Percentiles rank a stretch among this genome's conserved stretches.
Conservation (phyloP, 495 filamentous ascomycete genomes). For the Mytilinidion resinicola region DNA sequence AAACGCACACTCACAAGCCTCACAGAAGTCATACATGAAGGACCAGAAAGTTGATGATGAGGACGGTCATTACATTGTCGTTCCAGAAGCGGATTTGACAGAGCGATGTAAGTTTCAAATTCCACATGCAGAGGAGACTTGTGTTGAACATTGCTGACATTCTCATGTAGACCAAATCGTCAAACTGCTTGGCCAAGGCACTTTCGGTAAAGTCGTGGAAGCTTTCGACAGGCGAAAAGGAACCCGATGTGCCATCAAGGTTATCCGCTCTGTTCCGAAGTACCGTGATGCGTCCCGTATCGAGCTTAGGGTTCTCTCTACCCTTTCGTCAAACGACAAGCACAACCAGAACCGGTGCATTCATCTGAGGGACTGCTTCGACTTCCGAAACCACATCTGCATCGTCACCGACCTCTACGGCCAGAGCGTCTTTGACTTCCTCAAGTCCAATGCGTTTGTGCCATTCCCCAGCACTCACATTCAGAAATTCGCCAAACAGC, state of each 20-base stretch:
- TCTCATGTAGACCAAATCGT: slow-evolving; percentile 66
- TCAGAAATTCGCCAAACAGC: slow-evolving; percentile 88
- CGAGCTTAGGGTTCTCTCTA: slow-evolving; percentile 86
- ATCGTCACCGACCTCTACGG: slow-evolving; percentile 96
- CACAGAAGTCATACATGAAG: slow-evolving; percentile 41
- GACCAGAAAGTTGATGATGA: slow-evolving; percentile 79
- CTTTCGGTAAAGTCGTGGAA: slow-evolving; percentile 96
- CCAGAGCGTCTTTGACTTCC: slow-evolving; percentile 96
- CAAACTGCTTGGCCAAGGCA: slow-evolving; percentile 88
- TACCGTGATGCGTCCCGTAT: slow-evolving; percentile 97
- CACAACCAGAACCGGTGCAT: slow-evolving; percentile 95
- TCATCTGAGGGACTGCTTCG: slow-evolving; percentile 93
- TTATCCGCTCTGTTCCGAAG: slow-evolving; percentile 96
- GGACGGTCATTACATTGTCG: slow-evolving; percentile 92
- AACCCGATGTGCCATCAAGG: slow-evolving; percentile 86
- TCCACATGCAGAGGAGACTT: not conserved
- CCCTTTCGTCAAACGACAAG: slow-evolving; percentile 80
- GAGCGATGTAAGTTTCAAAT: slow-evolving; percentile 67
- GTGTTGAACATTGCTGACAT: not conserved
- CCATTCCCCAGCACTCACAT: slow-evolving; percentile 99
- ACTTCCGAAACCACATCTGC: slow-evolving; percentile 96
- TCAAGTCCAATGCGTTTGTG: slow-evolving; percentile 89
- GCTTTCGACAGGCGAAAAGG: slow-evolving; percentile 70
- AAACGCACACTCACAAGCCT: not conserved
- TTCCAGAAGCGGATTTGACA: slow-evolving; percentile 73